Percentiles rank a stretch among this genome's conserved stretches.
Evolutionary conservation across 2,329 filamentous ascomycete genomes (phyloP).

Genomic region (Pseudonectria foliicola): DNA sequence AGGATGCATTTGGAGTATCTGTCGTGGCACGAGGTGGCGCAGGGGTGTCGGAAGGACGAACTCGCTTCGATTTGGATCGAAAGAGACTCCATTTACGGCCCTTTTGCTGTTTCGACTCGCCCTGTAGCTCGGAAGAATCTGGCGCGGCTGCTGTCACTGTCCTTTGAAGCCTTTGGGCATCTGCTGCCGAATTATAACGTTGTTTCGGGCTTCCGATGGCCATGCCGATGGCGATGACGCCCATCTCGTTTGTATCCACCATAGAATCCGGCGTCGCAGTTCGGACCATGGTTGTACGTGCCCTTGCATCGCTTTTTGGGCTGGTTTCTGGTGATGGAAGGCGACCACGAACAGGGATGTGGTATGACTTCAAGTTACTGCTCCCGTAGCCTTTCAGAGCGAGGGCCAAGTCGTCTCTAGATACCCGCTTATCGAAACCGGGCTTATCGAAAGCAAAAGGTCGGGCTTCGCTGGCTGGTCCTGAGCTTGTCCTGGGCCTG

Average conservation of each 20-base stretch:
- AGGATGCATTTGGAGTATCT: constrained; percentile 17
- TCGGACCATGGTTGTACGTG: constrained; percentile 28
- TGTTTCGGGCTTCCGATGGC: constrained; percentile 64
- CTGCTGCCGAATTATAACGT: constrained; percentile 21
- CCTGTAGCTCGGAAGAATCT: constrained; percentile 11
- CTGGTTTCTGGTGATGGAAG: constrained; percentile 37
- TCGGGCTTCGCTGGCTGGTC: constrained; percentile 8
- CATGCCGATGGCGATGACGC: constrained; percentile 57
- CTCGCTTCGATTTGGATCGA: constrained; percentile 32
- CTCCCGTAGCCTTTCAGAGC: constrained; percentile 21
- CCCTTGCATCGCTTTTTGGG: constrained; percentile 23
- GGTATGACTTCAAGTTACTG: constrained; percentile 31
- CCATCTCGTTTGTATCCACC: constrained; percentile 23
- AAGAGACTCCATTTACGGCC: constrained; percentile 55
- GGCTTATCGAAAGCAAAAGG: constrained; percentile 7
- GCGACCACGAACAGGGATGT: constrained; percentile 34
- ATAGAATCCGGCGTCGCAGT: constrained; percentile 38
- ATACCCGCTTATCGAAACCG: constrained; percentile 33
- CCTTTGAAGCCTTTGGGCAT: constrained; percentile 24
- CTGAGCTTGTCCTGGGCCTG: constrained; percentile 18
- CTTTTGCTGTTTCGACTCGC: constrained; percentile 35
- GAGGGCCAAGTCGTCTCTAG: constrained; percentile 35
- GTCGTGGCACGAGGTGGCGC: constrained; percentile 16
- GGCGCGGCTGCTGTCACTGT: constrained; percentile 16
- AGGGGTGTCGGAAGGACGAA: constrained; percentile 12